These are phyloP conservation scores for Lantana camara DNA, from an alignment of 257 asterid genomes.

Conservation along the genomic window DNA sequence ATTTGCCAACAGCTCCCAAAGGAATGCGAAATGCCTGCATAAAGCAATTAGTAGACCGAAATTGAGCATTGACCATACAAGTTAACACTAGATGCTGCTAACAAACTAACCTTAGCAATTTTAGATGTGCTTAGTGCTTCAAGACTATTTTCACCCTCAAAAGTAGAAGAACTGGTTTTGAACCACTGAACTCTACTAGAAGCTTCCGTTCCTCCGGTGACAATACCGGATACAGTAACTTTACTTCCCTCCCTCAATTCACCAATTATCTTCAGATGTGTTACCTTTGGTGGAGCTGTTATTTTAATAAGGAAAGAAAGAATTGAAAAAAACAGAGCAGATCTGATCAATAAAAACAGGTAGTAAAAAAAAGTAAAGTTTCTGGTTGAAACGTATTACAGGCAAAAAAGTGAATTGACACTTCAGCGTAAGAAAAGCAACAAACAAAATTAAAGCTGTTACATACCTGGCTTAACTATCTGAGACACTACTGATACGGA, in stretches of 20 bases:
- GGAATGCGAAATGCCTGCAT: constrained; percentile 89
- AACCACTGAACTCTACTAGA: constrained; percentile 99
- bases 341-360: constrained; percentile 17
- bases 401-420: constrained; percentile 14
- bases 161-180: constrained; percentile 65
- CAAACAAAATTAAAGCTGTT: background rate
- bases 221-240: constrained; percentile 84
- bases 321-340: constrained; percentile 9
- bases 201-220: constrained; percentile 98
- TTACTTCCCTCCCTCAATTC: constrained; percentile 95
- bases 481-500: constrained; percentile 65
- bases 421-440: constrained; percentile 1
- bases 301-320: constrained; percentile 21
- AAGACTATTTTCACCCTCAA: constrained; percentile 72
- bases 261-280: constrained; percentile 86
- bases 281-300: constrained; percentile 93
- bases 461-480: constrained; percentile 71
- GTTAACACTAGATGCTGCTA: constrained; percentile 20
- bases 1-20: constrained; percentile 90
- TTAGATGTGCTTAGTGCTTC: constrained; percentile 89
- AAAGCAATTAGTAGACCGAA: constrained; percentile 26
- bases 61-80: constrained; percentile 14
- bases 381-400: background rate
- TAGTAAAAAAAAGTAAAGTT: constrained; percentile 3
- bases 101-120: constrained; percentile 75